Evolutionary conservation across 129 eudicot genomes (phyloP), one percentile per base, ranked within the genome.

Genomic region (Pseudognaphalium luteoalbum): DNA sequence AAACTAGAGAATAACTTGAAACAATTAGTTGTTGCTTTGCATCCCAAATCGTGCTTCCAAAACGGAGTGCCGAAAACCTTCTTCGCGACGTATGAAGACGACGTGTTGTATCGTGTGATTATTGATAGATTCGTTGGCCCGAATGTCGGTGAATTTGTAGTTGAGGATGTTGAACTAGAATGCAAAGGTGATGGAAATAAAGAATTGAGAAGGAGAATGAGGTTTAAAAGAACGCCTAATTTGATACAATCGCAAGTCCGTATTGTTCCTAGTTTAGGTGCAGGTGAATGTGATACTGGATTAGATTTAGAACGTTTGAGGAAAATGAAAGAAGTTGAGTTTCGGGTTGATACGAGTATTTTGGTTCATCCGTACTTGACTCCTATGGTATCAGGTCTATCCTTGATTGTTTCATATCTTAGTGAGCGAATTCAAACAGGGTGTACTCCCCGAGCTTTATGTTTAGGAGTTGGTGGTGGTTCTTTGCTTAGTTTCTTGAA

Each of bases 381-480:
- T 62, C 92, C 99, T 0, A 95, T 95, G 99, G 96, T 91, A 21
- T 90, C 86, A 19, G 88, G 96, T 50, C 59, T 95, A 58, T 77
- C 83, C 17, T 81, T 91, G 76, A 87, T 89, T 70, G 70, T 72
- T 57, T 47, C 76, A 25, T 62, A 20, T 66, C 66, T 95, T 32
- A 83, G 91, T 21, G 79, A 63, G 51, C 69, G 70, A 20, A 70
- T 85, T 47, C 68, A 29, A 25, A 39, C 7, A 62, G 88, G 88
- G 63, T 35, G 72, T 75, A 75, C 76, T 86, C 96, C 88, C 1
- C 78, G 72, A 70, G 94, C 88, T 6, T 76, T 95, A 83, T 95
- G 99, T 77, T 75, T 89, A 77, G 99, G 99, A 17, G 92, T 95
- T 72, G 99, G 99, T 6, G 99, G 97, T 72, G 99, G 99, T 68